Base-by-base conservation (phyloP, 225 moss, liverwort and hornwort genomes). In the Thuidium tamariscinum region DNA sequence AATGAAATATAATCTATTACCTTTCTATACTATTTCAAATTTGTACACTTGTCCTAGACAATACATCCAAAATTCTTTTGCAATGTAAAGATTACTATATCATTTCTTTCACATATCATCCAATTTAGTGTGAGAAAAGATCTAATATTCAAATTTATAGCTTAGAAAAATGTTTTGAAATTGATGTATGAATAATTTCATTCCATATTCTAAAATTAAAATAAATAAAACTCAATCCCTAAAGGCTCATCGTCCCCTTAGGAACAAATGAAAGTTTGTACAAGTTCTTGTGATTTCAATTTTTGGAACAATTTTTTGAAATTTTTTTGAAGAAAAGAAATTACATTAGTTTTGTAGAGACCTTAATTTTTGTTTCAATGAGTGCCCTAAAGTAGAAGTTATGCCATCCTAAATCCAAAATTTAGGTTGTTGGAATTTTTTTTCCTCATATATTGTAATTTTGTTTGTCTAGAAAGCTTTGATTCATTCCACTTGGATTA, bases 211-310 rank as follows among this genome's bases (percentile, higher is more conserved):
- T 70, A 29, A 46, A 72, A 30, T 72, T 0, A 6, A 44, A 72
- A 27, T 4, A 72, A 18, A 42, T 27, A 18, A 18, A 27, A 9
- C 29, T 44, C 16, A 42, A 3, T 3, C 29, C 5, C 1, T 6
- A 4, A 48, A 46, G 7, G 46, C 2, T 1, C 0, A 72, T 18
- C 30, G 1, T 42, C 0, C 1, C 6, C 0, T 42, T 4, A 0
- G 1, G 0, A 9, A 48, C 6, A 73, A 32, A 20, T 30, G 4
- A 48, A 48, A 49, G 4, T 49, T 48, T 0, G 15, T 0, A 1
- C 2, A 49, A 48, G 2, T 11, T 73, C 48, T 4, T 17, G 0
- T 42, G 0, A 70, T 71, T 2, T 26, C 29, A 71, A 17, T 71
- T 27, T 44, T 73, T 19, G 32, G 12, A 0, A 0, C 3, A 30